Base-by-base conservation (phyloP, 2,329 filamentous ascomycete species). In the Stagonosporopsis chrysanthemi region DNA sequence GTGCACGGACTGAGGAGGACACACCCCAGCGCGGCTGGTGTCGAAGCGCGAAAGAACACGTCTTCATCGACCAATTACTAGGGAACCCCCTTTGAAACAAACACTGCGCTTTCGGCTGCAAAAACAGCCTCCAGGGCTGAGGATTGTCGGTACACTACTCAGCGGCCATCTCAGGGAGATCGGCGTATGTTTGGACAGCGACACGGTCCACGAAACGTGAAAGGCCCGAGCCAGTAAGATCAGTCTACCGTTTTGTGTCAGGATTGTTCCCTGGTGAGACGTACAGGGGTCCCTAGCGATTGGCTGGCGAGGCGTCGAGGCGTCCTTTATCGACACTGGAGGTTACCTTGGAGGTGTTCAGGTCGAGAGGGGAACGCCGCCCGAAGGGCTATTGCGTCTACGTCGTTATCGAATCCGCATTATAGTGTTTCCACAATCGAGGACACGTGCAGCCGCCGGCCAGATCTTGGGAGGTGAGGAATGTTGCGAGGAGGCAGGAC, bases 251-350 rank as follows among this genome's bases (percentile, higher is more conserved):
- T 58, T 58, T 53, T 48, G 56, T 54, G 56, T 58, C 56, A 58
- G 56, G 56, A 49, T 58, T 46, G 53, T 46, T 58, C 49, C 49
- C 45, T 58, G 56, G 56, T 58, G 45, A 58, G 56, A 58, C 56
- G 33, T 47, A 29, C 56, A 58, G 56, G 56, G 56, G 41, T 50
- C 39, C 29, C 41, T 58, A 58, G 56, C 56, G 56, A 58, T 53
- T 58, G 55, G 55, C 49, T 58, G 44, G 44, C 43, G 47, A 46
- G 51, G 43, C 29, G 38, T 54, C 38, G 51, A 57, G 48, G 54
- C 54, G 54, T 52, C 48, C 51, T 41, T 40, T 57, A 52, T 49
- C 54, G 49, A 57, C 54, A 44, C n/a, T 38, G 38, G 43, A 42
- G 28, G 36, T 46, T 47, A 54, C 23, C 22, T n/a, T 54, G 43